Conservation (phyloP, 2,329 filamentous ascomycete genomes). For the Nectriaceae sp. region DNA sequence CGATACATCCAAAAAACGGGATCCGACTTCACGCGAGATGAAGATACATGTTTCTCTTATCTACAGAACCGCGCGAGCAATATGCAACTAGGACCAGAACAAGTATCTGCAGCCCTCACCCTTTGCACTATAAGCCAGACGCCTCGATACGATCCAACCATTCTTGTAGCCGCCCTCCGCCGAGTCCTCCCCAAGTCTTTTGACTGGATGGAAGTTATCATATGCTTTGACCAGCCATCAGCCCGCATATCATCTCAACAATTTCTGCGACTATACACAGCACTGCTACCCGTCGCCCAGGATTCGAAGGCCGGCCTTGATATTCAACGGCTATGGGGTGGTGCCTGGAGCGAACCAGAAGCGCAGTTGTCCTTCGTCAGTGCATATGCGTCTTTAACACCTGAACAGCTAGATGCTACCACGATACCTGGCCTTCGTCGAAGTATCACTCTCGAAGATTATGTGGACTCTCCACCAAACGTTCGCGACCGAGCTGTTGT, state of each 20-base stretch:
- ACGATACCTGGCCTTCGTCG: conserved; percentile 80
- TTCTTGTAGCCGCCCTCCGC: conserved; percentile 64
- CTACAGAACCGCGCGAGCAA: conserved; percentile 54
- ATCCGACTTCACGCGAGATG: conserved; percentile 70
- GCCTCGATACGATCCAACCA: conserved; percentile 51
- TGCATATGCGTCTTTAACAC: conserved; percentile 76
- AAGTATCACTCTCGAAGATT: conserved; percentile 69
- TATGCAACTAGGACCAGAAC: conserved; percentile 73
- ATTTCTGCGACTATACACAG: conserved; percentile 79
- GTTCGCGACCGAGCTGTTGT: conserved; percentile 55
- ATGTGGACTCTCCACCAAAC: conserved; percentile 49
- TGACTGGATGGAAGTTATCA: conserved; percentile 71
- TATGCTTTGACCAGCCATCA: conserved; percentile 77
- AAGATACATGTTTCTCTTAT: conserved; percentile 63
- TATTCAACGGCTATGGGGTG: conserved; percentile 88
- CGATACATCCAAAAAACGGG: conserved; percentile 75
- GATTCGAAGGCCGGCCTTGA: conserved; percentile 61
- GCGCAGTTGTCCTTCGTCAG: conserved; percentile 93
- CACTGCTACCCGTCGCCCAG: conserved; percentile 71
- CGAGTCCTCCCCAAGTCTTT: conserved; percentile 64
- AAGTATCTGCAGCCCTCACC: conserved; percentile 78
- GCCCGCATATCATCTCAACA: conserved; percentile 76
- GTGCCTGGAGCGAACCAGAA: conserved; percentile 81
- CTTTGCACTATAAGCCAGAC: conserved; percentile 62
- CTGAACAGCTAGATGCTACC: conserved; percentile 77